Percentiles rank a stretch among this genome's conserved stretches.
These are phyloP conservation scores for Magnolia officinalis DNA, from an alignment of 164 flowering plant genomes.

Conservation along the genomic window DNA sequence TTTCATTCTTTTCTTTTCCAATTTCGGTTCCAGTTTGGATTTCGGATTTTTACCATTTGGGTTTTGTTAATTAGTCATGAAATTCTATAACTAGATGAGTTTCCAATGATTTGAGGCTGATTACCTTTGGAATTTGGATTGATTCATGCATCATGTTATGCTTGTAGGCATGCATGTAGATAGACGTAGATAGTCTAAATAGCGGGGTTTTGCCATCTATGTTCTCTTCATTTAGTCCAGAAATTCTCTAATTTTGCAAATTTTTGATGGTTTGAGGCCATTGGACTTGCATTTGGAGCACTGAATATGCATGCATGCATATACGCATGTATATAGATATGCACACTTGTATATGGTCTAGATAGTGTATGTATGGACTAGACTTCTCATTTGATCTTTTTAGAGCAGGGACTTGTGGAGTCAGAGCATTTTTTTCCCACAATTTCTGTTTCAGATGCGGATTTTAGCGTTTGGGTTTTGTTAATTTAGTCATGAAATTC, in stretches of 20 bases:
- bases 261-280: not conserved
- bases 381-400: slow-evolving; percentile 77
- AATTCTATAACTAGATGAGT: not conserved
- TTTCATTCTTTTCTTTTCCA: slow-evolving; percentile 7
- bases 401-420: slow-evolving; percentile 59
- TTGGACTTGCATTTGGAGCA: slow-evolving; percentile 35
- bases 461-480: not conserved
- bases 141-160: no score
- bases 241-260: not conserved
- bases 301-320: not conserved
- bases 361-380: slow-evolving; percentile 62
- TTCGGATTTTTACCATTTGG: not conserved
- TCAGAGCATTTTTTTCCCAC: slow-evolving; percentile 42
- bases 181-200: not conserved
- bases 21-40: not conserved
- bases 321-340: not conserved
- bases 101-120: not conserved
- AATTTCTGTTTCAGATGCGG: not conserved
- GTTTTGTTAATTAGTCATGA: not conserved
- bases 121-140: no score
- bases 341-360: not conserved
- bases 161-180: no score
- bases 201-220: not conserved
- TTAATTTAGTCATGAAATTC: not conserved
- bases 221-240: not conserved